phyloP scores from a whole-genome alignment of 164 flowering plant genomes.

The Annona squamosa region DNA sequence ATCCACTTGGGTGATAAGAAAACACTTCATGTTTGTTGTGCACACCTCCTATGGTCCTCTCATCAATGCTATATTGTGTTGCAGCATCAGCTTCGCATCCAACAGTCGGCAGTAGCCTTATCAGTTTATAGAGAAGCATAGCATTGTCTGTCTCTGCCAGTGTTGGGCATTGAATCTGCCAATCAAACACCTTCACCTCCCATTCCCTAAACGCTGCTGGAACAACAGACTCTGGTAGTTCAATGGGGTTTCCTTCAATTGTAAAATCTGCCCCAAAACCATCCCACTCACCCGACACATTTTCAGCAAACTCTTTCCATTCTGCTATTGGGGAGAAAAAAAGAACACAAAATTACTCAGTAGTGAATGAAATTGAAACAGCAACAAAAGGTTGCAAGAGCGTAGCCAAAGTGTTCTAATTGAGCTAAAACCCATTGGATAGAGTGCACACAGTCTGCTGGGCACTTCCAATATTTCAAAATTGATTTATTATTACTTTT shows the following conservation, averaged over 20 bases:
- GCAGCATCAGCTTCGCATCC: conserved; percentile 99
- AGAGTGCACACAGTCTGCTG: too few relatives aligned
- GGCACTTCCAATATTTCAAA: too few relatives aligned
- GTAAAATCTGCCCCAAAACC: conserved; percentile 89
- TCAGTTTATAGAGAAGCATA: conserved; percentile 48
- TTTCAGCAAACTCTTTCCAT: conserved; percentile 67
- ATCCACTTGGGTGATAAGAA: conserved; percentile 62
- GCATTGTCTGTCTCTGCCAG: conserved; percentile 44
- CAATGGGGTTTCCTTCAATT: conserved; percentile 56
- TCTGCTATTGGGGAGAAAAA: conserved; percentile 20
- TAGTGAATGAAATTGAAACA: too few relatives aligned
- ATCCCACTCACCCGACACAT: conserved; percentile 96
- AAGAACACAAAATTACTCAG: background rate
- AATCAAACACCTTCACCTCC: conserved; percentile 92
- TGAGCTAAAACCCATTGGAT: too few relatives aligned
- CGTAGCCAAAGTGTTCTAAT: too few relatives aligned
- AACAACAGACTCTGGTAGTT: conserved; percentile 81
- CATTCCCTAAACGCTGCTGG: conserved; percentile 91
- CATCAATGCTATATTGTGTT: conserved; percentile 50
- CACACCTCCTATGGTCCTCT: conserved; percentile 46
- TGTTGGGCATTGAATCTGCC: conserved; percentile 97
- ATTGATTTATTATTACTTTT: too few relatives aligned
- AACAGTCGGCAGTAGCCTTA: conserved; percentile 83
- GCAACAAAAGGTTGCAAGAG: too few relatives aligned
- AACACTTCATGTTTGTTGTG: conserved; percentile 40